A percentile compares a stretch with the other conserved stretches of the same genome.
Evolutionary conservation across 306 rosid species (phyloP).

Genomic region (Elaeagnus macrophylla): DNA sequence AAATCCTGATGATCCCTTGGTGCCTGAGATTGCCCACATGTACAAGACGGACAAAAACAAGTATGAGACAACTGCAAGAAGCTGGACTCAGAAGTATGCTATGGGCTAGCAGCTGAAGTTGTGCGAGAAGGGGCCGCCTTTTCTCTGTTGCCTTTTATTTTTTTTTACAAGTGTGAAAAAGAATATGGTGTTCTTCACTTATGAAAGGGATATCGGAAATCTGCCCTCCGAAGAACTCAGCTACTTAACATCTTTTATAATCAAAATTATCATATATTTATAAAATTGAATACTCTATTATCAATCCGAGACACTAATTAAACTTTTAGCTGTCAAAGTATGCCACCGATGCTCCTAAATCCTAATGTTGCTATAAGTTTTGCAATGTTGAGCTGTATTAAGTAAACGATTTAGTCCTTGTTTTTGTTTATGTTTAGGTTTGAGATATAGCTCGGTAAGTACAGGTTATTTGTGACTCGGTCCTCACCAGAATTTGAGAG

Average conservation of each 20-base stretch:
- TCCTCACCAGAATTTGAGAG: too few relatives aligned
- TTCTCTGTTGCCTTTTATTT: constrained; percentile 8
- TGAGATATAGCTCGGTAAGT: too few relatives aligned
- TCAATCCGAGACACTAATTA: not conserved
- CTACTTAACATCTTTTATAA: constrained; percentile 24
- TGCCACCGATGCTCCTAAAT: too few relatives aligned
- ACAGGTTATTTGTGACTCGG: too few relatives aligned
- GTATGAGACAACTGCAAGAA: constrained; percentile 69
- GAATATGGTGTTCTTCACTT: constrained; percentile 19
- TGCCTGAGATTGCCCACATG: constrained; percentile 77
- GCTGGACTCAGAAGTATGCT: constrained; percentile 81
- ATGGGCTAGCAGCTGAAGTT: constrained; percentile 41
- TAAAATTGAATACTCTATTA: not conserved
- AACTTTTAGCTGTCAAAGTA: not conserved
- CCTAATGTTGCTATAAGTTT: not conserved
- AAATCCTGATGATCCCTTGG: constrained; percentile 66
- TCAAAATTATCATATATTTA: constrained; percentile 9
- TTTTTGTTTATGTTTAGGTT: too few relatives aligned
- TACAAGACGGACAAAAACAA: constrained; percentile 65
- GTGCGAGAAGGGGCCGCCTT: constrained; percentile 11
- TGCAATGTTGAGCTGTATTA: too few relatives aligned
- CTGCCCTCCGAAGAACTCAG: constrained; percentile 23
- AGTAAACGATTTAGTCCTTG: too few relatives aligned
- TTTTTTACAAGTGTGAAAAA: constrained; percentile 13
- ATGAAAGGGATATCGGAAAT: constrained; percentile 14